These are phyloP conservation scores for Boletus fagicola DNA, from an alignment of 768 basidiomycete species.

Conservation along the genomic window DNA sequence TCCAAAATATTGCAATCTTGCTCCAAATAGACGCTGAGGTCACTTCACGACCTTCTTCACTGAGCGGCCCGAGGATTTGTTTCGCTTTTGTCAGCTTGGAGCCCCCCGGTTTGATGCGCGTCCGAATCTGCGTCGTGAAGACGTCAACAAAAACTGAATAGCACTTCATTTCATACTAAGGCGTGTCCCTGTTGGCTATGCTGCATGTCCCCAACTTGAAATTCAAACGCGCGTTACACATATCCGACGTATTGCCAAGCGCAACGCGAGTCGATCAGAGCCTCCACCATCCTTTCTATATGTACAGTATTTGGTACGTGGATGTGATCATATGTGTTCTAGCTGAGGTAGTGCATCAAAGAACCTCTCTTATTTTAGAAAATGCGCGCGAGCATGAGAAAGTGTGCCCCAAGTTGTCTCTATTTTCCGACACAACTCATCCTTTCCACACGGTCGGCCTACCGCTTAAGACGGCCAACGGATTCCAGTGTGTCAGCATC, in stretches of 20 bases:
- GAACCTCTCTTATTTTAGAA: background rate
- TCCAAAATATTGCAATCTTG: background rate
- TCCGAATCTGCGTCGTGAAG: background rate
- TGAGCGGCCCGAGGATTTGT: conserved; percentile 8
- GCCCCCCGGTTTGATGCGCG: background rate
- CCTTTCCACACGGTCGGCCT: background rate
- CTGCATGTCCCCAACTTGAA: background rate
- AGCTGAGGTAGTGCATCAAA: background rate
- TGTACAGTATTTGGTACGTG: background rate
- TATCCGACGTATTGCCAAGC: background rate
- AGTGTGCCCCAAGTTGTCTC: conserved; percentile 3
- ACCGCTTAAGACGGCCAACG: background rate
- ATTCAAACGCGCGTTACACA: background rate
- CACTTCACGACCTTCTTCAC: background rate
- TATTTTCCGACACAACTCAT: background rate
- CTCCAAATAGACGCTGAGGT: background rate
- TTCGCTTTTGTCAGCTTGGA: background rate
- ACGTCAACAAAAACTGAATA: background rate
- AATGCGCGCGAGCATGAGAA: background rate
- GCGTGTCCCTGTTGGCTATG: conserved; percentile 10
- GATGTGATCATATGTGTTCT: background rate
- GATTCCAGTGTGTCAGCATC: background rate
- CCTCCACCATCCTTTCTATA: background rate
- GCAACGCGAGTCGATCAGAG: conserved; percentile 16
- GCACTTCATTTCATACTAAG: background rate